Percentiles rank a stretch among this genome's conserved stretches.
These are phyloP conservation scores for Beta corolliflora DNA, from an alignment of 179 eudicot species.

Conservation along the genomic window DNA sequence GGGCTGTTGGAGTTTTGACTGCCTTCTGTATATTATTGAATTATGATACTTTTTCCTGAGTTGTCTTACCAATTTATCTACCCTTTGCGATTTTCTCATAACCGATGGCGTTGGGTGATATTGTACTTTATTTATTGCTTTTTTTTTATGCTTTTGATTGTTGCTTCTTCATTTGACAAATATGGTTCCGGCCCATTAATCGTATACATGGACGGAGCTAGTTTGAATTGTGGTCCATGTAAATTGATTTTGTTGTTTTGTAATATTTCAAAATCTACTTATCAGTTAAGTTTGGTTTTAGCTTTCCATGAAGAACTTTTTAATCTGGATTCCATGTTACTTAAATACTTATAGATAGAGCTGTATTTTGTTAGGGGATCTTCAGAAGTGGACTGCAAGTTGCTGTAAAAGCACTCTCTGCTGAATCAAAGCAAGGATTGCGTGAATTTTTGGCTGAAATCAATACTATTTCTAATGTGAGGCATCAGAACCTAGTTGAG, in stretches of 20 bases:
- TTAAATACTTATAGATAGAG: conserved; percentile 1
- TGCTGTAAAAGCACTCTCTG: conserved; percentile 81
- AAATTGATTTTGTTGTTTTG: background rate
- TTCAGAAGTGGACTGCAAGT: conserved; percentile 63
- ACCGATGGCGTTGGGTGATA: too few relatives aligned
- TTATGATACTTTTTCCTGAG: background rate
- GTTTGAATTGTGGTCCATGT: background rate
- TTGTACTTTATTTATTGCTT: too few relatives aligned
- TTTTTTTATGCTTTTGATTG: background rate
- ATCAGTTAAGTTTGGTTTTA: background rate
- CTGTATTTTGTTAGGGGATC: conserved; percentile 51
- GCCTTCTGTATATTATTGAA: background rate
- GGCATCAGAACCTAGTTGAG: conserved; percentile 80
- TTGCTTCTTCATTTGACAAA: background rate
- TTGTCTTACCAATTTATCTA: background rate
- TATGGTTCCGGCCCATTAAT: background rate
- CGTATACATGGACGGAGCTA: background rate
- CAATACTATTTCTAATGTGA: conserved; percentile 69
- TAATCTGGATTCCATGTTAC: background rate
- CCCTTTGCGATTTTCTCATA: background rate
- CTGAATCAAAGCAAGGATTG: conserved; percentile 82
- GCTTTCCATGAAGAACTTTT: background rate
- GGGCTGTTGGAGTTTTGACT: too few relatives aligned
- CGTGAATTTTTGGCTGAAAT: conserved; percentile 85
- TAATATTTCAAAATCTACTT: background rate